Base-by-base conservation (phyloP, 1,284 basidiomycete genomes). In the Trichosporon inkin region DNA sequence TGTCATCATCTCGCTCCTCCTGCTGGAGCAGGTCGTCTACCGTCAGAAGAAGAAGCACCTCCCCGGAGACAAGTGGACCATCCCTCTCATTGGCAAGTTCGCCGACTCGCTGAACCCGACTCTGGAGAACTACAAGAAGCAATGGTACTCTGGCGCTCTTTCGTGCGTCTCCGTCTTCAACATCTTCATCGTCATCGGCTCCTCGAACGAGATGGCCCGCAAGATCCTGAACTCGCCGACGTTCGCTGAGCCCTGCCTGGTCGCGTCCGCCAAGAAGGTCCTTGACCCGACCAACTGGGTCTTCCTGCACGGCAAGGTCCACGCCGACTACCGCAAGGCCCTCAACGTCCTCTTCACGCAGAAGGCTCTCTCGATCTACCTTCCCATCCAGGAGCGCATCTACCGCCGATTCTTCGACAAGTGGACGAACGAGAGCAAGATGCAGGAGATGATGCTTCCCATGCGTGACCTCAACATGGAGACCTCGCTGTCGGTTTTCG, bases 391-490 rank as follows among this genome's bases (percentile, higher is more conserved):
- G 81, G 95, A 99, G 75, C 69, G 76, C 56, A 89, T 97, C 70
- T 84, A 92, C 69, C 88, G 90, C 68, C 82, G 85, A 67, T 87
- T 92, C 78, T 85, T 93, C 70, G 74, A 79, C 53, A 68, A 81
- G 67, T 95, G 92, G 92, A 82, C 90, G 60, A 16, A 32, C 14
- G 14, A 41, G 52, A 60, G 69, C 53, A 80, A 79, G n/a, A 79
- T 80, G 0, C 80, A 84, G 68, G 80, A 85, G 6, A 89, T 94
- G 82, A 96, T 96, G 93, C 87, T 89, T 85, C 84, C 83, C 36
- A 88, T 92, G 75, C 90, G 96, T 62, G 86, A 90, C 73, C 82
- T 97, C 67, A 99, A 99, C 82, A 98, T 99, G 94, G 90, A 94
- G 67, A 95, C 93, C 3, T 98, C 94, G 11, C 86, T 99, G 34